Evolutionary conservation across 179 eudicot species (phyloP).

Genomic region (Silene coronaria): DNA sequence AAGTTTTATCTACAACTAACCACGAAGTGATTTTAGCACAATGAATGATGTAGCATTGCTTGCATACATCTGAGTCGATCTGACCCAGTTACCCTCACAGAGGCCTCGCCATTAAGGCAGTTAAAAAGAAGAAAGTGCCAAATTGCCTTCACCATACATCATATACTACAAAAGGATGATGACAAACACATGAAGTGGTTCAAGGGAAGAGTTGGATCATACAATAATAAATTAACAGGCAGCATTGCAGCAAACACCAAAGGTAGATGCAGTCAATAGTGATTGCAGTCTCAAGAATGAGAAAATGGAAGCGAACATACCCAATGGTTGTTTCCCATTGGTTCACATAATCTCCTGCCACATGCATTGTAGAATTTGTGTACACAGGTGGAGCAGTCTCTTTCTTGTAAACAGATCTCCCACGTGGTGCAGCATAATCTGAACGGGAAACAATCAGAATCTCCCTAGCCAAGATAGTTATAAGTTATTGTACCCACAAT

Average conservation of each 20-base stretch:
- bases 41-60: too few species aligned
- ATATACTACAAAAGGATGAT: too few species aligned
- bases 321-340: conserved; percentile 38
- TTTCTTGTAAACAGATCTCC: conserved; percentile 60
- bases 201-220: too few species aligned
- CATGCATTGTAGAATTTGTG: conserved; percentile 33
- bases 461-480: not conserved
- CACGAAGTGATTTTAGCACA: too few species aligned
- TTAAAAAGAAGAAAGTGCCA: too few species aligned
- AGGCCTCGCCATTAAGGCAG: too few species aligned
- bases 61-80: too few species aligned
- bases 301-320: conserved; percentile 28
- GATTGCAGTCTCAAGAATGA: conserved; percentile 7
- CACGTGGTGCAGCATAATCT: conserved; percentile 57
- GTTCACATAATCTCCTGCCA: conserved; percentile 38
- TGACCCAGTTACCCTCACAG: too few species aligned
- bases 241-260: not conserved
- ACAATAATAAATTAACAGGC: not conserved
- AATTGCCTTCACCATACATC: too few species aligned
- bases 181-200: too few species aligned
- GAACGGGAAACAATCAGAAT: conserved; percentile 10
- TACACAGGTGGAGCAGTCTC: conserved; percentile 54
- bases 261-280: not conserved
- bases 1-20: too few species aligned
- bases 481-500: not conserved